These are phyloP conservation scores for Durio zibethinus DNA, from an alignment of 345 rosid genomes.

Conservation along the genomic window DNA sequence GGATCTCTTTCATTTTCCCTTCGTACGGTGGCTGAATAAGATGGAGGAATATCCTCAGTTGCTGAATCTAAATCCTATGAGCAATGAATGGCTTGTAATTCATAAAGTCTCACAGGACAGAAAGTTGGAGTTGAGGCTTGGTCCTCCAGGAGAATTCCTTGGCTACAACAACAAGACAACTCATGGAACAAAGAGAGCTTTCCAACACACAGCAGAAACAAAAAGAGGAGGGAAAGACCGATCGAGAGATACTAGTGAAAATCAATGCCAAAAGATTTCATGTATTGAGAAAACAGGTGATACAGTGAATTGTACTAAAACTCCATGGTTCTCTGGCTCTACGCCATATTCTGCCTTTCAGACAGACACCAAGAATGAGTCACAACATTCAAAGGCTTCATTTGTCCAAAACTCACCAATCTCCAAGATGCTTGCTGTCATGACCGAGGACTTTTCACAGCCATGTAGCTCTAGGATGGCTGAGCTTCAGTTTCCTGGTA, in stretches of 20 bases:
- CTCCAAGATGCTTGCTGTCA: conserved; percentile 25
- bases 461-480: conserved; percentile 36
- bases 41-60: conserved; percentile 14
- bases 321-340: conserved; percentile 18
- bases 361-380: not conserved
- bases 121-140: conserved; percentile 90
- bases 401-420: conserved; percentile 33
- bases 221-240: conserved; percentile 32
- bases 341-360: not conserved
- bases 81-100: conserved; percentile 8
- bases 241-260: not conserved
- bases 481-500: conserved; percentile 41
- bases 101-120: conserved; percentile 1
- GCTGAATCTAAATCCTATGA: conserved; percentile 3
- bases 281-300: not conserved
- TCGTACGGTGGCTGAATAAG: not conserved
- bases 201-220: conserved; percentile 12
- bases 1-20: not conserved
- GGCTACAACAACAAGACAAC: not conserved
- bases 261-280: not conserved
- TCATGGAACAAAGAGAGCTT: conserved; percentile 32
- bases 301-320: not conserved
- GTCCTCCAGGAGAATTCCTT: conserved; percentile 60
- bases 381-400: conserved; percentile 17
- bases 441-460: conserved; percentile 38